Evolutionary conservation across 345 rosid genomes (phyloP).

Genomic region (Punica granatum): DNA sequence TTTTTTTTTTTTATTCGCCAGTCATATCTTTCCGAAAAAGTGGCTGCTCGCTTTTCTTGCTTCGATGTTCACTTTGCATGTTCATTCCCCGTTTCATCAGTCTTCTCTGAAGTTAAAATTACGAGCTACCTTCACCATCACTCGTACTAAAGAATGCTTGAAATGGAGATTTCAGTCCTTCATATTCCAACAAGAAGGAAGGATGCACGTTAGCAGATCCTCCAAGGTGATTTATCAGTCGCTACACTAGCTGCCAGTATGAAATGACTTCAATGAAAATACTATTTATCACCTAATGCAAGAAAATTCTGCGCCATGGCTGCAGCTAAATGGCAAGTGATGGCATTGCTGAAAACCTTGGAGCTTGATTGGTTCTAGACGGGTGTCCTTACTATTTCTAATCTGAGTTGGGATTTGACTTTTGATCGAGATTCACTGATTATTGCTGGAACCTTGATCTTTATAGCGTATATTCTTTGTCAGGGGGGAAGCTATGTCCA

Average conservation of each 20-base stretch:
- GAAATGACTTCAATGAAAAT: constrained; percentile 1
- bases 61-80: background rate
- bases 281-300: background rate
- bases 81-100: background rate
- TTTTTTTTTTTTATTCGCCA: too few relatives aligned
- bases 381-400: too few relatives aligned
- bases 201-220: constrained; percentile 37
- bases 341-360: constrained; percentile 33
- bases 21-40: background rate
- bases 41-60: background rate
- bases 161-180: constrained; percentile 35
- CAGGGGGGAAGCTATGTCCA: constrained; percentile 90
- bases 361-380: constrained; percentile 29
- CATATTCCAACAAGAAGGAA: constrained; percentile 43
- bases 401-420: too few relatives aligned
- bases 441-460: background rate
- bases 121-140: constrained; percentile 38
- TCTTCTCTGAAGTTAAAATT: background rate
- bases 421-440: background rate
- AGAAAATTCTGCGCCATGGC: background rate
- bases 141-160: constrained; percentile 44
- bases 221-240: constrained; percentile 60
- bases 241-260: constrained; percentile 51
- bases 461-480: constrained; percentile 1
- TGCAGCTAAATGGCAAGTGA: background rate